Percentiles rank a stretch among this genome's conserved stretches.
phyloP scores from a whole-genome alignment of 345 rosid genomes.

The Pugionium cornutum region DNA sequence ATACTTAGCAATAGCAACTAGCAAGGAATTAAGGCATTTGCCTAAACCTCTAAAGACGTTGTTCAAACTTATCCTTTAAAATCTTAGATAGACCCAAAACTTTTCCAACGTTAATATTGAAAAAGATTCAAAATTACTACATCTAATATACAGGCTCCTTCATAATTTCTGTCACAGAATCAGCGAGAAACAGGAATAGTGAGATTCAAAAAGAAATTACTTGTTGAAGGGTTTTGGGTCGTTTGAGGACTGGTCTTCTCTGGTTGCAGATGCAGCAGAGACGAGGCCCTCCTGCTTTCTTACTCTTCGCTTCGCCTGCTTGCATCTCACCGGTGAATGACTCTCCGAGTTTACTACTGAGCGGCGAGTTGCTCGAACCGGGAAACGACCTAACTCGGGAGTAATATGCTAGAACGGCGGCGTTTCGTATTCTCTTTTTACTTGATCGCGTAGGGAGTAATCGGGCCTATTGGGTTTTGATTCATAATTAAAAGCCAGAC shows the following conservation, averaged over 20 bases:
- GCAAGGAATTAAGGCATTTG: too few relatives aligned
- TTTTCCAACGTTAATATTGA: too few relatives aligned
- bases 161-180: too few relatives aligned
- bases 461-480: constrained; percentile 13
- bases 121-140: too few relatives aligned
- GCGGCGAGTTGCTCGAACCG: not conserved
- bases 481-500: not conserved
- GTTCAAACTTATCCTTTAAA: too few relatives aligned
- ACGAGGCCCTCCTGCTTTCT: constrained; percentile 50
- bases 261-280: constrained; percentile 63
- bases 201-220: constrained; percentile 38
- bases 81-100: not conserved
- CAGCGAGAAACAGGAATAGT: not conserved
- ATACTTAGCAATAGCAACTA: too few relatives aligned
- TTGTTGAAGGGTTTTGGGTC: constrained; percentile 92
- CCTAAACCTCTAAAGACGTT: too few relatives aligned
- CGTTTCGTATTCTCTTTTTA: not conserved
- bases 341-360: too few relatives aligned
- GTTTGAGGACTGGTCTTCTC: constrained; percentile 68
- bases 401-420: not conserved
- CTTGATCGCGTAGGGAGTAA: not conserved
- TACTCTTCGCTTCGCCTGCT: constrained; percentile 40
- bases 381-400: not conserved
- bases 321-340: constrained; percentile 37
- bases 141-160: too few relatives aligned